Percentiles rank a stretch among this genome's conserved stretches.
phyloP scores from a whole-genome alignment of 1,284 basidiomycete genomes.

The Ganoderma multipileum region DNA sequence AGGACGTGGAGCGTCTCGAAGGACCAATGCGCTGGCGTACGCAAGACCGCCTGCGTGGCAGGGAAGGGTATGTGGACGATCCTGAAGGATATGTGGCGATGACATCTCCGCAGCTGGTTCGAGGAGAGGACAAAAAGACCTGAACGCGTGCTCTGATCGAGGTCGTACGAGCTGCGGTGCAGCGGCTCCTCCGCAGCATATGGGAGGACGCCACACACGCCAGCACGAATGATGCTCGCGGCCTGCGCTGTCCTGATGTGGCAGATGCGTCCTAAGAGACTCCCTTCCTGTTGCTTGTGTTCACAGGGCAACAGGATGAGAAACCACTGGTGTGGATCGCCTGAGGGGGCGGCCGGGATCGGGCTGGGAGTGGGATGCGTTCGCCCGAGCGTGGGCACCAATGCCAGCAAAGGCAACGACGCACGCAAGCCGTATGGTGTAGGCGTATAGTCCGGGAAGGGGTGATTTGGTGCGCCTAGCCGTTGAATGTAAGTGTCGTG shows the following conservation, averaged over 20 bases:
- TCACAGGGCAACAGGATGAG: not conserved
- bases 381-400: not conserved
- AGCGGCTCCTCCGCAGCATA: not conserved
- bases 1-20: not conserved
- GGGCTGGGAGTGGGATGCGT: not conserved
- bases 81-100: not conserved
- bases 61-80: not conserved
- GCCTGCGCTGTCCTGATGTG: not conserved
- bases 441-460: not conserved
- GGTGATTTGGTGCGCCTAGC: not conserved
- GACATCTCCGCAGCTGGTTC: not conserved
- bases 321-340: not conserved
- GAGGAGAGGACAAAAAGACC: not conserved
- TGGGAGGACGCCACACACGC: not conserved
- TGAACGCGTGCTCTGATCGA: not conserved
- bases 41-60: not conserved
- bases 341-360: not conserved
- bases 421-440: not conserved
- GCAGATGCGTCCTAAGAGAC: not conserved
- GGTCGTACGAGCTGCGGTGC: not conserved
- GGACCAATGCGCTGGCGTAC: not conserved
- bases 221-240: not conserved
- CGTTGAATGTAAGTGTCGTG: not conserved
- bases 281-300: not conserved
- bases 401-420: not conserved